Base-by-base conservation (phyloP, 2,329 filamentous ascomycete genomes). In the Cladobotryum mycophilum region DNA sequence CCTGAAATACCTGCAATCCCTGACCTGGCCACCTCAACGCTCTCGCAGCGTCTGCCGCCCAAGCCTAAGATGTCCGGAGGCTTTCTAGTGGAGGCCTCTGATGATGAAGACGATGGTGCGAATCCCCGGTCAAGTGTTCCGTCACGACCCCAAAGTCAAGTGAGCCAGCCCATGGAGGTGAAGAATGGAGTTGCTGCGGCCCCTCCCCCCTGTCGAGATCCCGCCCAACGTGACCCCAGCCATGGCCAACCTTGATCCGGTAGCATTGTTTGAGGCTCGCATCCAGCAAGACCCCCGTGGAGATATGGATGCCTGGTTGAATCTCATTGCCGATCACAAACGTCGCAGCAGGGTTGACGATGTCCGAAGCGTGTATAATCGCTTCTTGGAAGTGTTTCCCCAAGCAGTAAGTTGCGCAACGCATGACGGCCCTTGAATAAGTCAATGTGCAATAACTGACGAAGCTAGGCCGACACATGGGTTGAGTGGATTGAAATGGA, bases 201-300 rank as follows among this genome's bases (percentile, higher is more conserved):
- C 37, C 50, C 55, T 51, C 51, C 60, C 55, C 50, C 51, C 56
- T 38, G 53, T 61, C 22, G 61, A 55, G 45, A 49, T 57, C n/a
- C 55, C 63, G 41, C 63, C 65, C 55, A 61, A 62, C 58, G 63
- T 65, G 50, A 64, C 67, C 55, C 61, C 66, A 54, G 55, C 60
- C 18, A 67, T 75, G 60, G 67, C 74, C 56, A 70, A 72, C 53
- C 70, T 77, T 70, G 87, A 95, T 70, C 81, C 80, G 57, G 78
- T 92, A 60, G 84, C 86, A 52, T 81, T 91, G 53, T 77, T 97
- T 63, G 92, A 99, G 73, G 88, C 93, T 67, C 85, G 92, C 64
- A 86, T 97, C 67, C 85, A 86, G 65, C 88, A 96, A 63, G 93
- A 99, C 64, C 88, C 92, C 14, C 87, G 89, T 61, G 93, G 92